Percentiles rank a stretch among this genome's conserved stretches.
Conservation (phyloP, 2,329 filamentous ascomycete species). For the Trichophyton equinum region DNA sequence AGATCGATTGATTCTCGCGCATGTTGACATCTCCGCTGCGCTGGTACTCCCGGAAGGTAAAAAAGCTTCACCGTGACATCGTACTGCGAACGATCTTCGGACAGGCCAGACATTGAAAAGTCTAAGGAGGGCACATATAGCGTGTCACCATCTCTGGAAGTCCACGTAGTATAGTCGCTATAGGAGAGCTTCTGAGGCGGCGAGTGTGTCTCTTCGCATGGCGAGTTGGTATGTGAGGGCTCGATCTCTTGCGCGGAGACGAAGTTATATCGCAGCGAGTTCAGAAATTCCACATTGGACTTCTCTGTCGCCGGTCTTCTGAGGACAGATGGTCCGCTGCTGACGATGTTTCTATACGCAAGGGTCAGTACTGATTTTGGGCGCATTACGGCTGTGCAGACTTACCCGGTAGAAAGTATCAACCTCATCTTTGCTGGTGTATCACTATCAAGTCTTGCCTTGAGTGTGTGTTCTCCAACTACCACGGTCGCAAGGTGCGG, state of each 20-base stretch:
- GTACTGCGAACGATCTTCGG: constrained; percentile 73
- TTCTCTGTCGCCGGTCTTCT: constrained; percentile 64
- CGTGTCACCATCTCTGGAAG: constrained; percentile 42
- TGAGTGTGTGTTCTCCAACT: neutral
- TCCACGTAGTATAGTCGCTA: constrained; percentile 48
- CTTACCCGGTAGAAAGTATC: constrained; percentile 72
- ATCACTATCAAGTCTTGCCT: neutral
- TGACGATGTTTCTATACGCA: constrained; percentile 61
- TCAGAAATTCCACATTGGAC: constrained; percentile 87
- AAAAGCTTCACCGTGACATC: constrained; percentile 95
- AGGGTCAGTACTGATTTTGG: neutral
- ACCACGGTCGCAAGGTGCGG: neutral
- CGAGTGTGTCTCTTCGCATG: constrained; percentile 12
- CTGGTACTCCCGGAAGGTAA: constrained; percentile 62
- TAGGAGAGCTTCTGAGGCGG: constrained; percentile 15
- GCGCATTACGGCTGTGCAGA: neutral
- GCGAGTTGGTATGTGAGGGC: constrained; percentile 22
- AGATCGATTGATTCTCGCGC: constrained; percentile 66
- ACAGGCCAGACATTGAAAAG: constrained; percentile 56
- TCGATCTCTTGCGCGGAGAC: constrained; percentile 54
- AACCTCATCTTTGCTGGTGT: constrained; percentile 53
- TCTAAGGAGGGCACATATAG: constrained; percentile 70
- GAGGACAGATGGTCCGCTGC: constrained; percentile 69
- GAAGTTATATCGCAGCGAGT: constrained; percentile 76
- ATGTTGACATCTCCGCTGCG: constrained; percentile 53